Conservation (phyloP, 1,139 yeast species). For the Hyphopichia khmerensis region DNA sequence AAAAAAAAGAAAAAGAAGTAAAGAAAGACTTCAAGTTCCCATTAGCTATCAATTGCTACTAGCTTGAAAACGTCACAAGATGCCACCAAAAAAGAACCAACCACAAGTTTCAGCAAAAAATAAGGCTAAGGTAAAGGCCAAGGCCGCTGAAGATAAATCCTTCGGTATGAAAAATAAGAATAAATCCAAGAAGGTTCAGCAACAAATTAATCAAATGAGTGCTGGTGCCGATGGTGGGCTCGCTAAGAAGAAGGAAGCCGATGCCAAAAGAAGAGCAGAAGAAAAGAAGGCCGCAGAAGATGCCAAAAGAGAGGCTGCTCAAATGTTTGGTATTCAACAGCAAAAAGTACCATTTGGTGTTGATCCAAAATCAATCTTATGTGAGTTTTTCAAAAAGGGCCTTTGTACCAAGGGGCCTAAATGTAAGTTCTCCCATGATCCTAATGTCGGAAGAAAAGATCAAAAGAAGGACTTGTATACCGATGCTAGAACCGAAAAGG, state of each 20-base stretch:
- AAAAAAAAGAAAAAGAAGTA: background rate
- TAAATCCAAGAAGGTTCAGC: slow-evolving; percentile 89
- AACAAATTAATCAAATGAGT: slow-evolving; percentile 72
- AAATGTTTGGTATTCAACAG: slow-evolving; percentile 66
- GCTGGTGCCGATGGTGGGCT: slow-evolving; percentile 63
- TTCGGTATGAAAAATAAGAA: slow-evolving; percentile 95
- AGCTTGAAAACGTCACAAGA: slow-evolving; percentile 14
- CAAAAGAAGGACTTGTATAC: slow-evolving; percentile 90
- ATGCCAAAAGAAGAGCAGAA: slow-evolving; percentile 69
- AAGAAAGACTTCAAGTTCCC: background rate
- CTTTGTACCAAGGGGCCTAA: slow-evolving; percentile 84
- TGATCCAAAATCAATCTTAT: slow-evolving; percentile 91
- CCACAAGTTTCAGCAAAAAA: slow-evolving; percentile 55
- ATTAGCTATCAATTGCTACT: background rate
- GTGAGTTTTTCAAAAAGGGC: slow-evolving; percentile 90
- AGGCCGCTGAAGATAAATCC: slow-evolving; percentile 82
- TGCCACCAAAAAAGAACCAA: slow-evolving; percentile 76
- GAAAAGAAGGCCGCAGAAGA: slow-evolving; percentile 91
- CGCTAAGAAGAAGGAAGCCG: slow-evolving; percentile 73
- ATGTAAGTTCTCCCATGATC: slow-evolving; percentile 94
- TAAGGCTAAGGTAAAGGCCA: slow-evolving; percentile 68
- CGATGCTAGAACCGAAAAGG: slow-evolving; percentile 76
- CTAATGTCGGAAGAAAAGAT: slow-evolving; percentile 81
- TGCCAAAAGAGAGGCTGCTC: slow-evolving; percentile 85
- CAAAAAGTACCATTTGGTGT: slow-evolving; percentile 97